phyloP scores from a whole-genome alignment of 257 asterid genomes.

The Solanum pennellii region DNA sequence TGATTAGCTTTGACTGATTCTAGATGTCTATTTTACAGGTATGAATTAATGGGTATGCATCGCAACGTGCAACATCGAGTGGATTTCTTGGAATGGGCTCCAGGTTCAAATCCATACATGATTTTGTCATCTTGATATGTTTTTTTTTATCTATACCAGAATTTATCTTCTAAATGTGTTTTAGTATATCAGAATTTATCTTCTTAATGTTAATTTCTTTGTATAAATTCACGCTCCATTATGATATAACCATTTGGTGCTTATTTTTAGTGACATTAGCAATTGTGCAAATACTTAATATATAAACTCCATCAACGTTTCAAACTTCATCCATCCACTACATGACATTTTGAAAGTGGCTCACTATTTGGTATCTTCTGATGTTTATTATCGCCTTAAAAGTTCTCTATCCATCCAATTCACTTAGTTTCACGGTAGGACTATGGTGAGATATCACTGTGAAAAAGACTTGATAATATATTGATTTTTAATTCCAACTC shows the following conservation, averaged over 20 bases:
- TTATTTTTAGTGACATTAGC: not conserved
- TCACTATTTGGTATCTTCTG: not conserved
- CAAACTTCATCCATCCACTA: not conserved
- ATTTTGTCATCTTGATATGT: not conserved
- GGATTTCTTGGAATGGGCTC: constrained; percentile 99
- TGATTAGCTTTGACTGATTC: not conserved
- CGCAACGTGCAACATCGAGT: constrained; percentile 83
- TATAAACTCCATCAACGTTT: not conserved
- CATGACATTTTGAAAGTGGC: not conserved
- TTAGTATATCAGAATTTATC: not conserved
- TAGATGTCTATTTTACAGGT: constrained; percentile 26
- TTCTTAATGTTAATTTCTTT: not conserved
- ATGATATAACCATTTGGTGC: not conserved
- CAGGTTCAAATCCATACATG: constrained; percentile 43
- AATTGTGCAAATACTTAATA: not conserved
- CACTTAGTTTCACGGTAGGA: not conserved
- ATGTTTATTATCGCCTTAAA: not conserved
- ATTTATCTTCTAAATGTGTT: not conserved
- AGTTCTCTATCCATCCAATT: not conserved
- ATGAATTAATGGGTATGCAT: constrained; percentile 80
- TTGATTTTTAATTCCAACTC: not conserved
- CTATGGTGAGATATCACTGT: not conserved
- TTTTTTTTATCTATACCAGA: not conserved
- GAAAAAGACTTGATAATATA: not conserved
- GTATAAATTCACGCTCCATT: not conserved